These are phyloP conservation scores for Cryptococcus sp. DNA, from an alignment of 1,284 basidiomycete genomes.

Conservation along the genomic window DNA sequence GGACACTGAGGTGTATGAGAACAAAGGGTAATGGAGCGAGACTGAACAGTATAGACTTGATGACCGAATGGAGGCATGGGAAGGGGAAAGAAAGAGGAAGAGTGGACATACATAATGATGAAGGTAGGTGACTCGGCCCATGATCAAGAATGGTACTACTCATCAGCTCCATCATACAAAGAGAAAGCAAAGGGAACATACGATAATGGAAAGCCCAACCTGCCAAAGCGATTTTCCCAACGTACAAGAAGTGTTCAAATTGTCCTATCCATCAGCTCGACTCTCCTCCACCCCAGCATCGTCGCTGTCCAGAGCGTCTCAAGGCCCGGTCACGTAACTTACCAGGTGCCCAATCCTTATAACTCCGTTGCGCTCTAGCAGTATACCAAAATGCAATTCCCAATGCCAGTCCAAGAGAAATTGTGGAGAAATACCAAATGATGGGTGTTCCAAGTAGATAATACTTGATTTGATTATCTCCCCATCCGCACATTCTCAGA, in stretches of 20 bases:
- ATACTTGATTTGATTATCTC: conserved; percentile 80
- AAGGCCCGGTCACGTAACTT: no score
- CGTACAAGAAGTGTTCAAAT: conserved; percentile 93
- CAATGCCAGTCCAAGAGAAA: conserved; percentile 62
- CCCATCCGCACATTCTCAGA: conserved; percentile 96
- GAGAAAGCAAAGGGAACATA: conserved; percentile 47
- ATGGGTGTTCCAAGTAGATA: conserved; percentile 90
- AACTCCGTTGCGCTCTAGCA: conserved; percentile 79
- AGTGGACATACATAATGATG: conserved; percentile 45
- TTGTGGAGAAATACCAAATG: conserved; percentile 81
- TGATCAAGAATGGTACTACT: conserved; percentile 86
- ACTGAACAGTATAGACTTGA: no score
- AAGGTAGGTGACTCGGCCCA: conserved; percentile 68
- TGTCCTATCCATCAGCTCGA: conserved; percentile 56
- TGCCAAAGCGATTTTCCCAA: conserved; percentile 81
- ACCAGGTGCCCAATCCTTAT: conserved; percentile 83
- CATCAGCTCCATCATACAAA: conserved; percentile 2
- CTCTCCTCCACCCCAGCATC: no score
- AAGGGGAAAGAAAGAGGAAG: neutral
- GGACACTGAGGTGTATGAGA: no score
- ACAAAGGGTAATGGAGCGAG: no score
- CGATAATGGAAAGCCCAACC: conserved; percentile 92
- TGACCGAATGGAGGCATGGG: neutral
- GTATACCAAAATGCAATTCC: conserved; percentile 65
- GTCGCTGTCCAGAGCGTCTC: no score